These are phyloP conservation scores for Pseudogymnoascus sp. DNA, from an alignment of 2,329 filamentous ascomycete genomes.

Conservation along the genomic window DNA sequence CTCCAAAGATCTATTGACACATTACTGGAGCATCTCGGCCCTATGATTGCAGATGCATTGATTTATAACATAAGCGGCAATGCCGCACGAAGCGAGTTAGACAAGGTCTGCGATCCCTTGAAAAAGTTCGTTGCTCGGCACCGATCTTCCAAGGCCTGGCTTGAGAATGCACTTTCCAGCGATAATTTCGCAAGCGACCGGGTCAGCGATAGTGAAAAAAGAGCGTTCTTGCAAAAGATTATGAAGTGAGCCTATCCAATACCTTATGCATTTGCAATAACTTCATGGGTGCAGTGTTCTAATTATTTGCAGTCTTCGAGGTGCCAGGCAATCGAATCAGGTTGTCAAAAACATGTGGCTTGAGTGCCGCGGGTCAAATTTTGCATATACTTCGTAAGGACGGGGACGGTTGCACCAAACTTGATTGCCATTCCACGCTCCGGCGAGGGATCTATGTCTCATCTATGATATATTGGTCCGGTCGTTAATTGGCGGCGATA, in stretches of 20 bases:
- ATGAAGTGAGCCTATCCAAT: constrained; percentile 41
- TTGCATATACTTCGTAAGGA: constrained; percentile 48
- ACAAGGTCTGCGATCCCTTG: constrained; percentile 60
- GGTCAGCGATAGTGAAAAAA: constrained; percentile 50
- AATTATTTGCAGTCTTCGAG: constrained; percentile 44
- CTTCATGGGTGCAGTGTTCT: background rate
- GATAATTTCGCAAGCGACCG: constrained; percentile 47
- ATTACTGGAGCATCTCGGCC: constrained; percentile 52
- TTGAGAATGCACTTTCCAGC: constrained; percentile 48
- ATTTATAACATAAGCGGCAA: constrained; percentile 59
- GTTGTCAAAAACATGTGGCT: constrained; percentile 66
- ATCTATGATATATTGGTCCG: background rate
- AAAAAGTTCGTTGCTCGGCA: constrained; percentile 57
- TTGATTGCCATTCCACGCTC: constrained; percentile 7
- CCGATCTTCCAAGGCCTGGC: constrained; percentile 49
- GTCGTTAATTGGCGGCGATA: constrained; percentile 4
- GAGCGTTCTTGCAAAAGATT: constrained; percentile 56
- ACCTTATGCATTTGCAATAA: background rate
- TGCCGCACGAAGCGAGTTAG: constrained; percentile 62
- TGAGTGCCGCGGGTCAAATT: constrained; percentile 51
- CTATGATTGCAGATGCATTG: constrained; percentile 49
- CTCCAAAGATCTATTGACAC: constrained; percentile 36
- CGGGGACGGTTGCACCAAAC: background rate
- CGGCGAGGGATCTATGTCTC: background rate
- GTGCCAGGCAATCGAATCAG: constrained; percentile 54